These are phyloP conservation scores for Aspergillus tamarii DNA, from an alignment of 2,329 filamentous ascomycete genomes.

Conservation along the genomic window DNA sequence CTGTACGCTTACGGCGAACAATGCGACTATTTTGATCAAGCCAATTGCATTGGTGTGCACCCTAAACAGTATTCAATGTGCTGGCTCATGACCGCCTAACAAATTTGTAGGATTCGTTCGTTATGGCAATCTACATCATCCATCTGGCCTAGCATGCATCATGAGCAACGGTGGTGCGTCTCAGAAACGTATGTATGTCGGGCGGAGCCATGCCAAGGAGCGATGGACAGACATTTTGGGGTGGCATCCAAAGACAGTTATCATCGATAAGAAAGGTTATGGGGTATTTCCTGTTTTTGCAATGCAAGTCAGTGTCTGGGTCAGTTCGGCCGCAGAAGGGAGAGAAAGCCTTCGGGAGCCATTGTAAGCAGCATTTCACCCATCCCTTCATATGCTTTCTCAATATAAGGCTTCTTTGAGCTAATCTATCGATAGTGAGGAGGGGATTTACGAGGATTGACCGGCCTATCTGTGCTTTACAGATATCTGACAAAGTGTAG, in stretches of 20 bases:
- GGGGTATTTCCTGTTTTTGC: slow-evolving; percentile 60
- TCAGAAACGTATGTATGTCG: slow-evolving; percentile 65
- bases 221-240: slow-evolving; percentile 66
- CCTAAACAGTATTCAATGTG: neutral
- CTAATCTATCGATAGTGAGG: neutral
- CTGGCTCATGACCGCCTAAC: slow-evolving; percentile 5
- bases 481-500: neutral
- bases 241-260: slow-evolving; percentile 58
- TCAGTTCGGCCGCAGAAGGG: slow-evolving; percentile 58
- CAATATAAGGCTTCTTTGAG: neutral
- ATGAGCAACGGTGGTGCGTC: slow-evolving; percentile 57
- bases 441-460: neutral
- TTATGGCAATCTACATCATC: slow-evolving; percentile 54
- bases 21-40: slow-evolving; percentile 64
- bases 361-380: slow-evolving; percentile 41
- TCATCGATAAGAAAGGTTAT: slow-evolving; percentile 63
- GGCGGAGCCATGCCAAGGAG: slow-evolving; percentile 60
- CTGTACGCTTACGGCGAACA: slow-evolving; percentile 70
- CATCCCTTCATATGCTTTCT: neutral
- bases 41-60: slow-evolving; percentile 59
- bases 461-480: neutral
- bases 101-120: slow-evolving; percentile 52
- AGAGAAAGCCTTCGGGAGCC: slow-evolving; percentile 47
- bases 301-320: slow-evolving; percentile 65
- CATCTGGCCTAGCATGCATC: slow-evolving; percentile 58